Evolutionary conservation across 148 eudicot genomes (phyloP), one percentile per base, ranked within the genome.

Genomic region (Pharnaceum exiguum): DNA sequence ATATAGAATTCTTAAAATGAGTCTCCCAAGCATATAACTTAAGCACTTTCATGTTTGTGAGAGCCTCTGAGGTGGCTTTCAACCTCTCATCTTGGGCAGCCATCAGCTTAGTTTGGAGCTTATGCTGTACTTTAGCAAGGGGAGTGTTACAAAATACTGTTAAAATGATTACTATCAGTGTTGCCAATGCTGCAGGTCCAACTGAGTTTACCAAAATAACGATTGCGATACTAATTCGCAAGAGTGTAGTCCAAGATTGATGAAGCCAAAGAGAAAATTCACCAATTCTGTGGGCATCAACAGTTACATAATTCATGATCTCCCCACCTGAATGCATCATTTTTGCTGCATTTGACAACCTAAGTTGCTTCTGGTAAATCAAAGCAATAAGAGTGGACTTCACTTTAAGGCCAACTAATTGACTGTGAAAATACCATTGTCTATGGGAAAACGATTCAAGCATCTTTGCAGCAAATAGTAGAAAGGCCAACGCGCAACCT

Each of bases 191-290:
- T 7, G 84, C 80, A 10, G 74, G 66, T 12, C 90, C 87, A 1
- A 81, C 80, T 15, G 76, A 58, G 5, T 61, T 71, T 48, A 61
- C 66, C 8, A 84, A 73, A 46, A 84, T 78, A 25, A 62, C 7
- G 32, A 82, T 64, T 22, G 83, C 84, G 6, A 85, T 47, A 43
- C 68, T 48, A 23, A 85, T 84, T 53, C 77, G 93, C 44, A 85
- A 60, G 51, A 60, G 72, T 3, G 87, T 79, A 1, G 85, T 85
- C 93, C 87, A 85, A 8, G 68, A 62, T 32, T 75, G 93, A 57
- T 85, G 93, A 48, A 82, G 72, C 81, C 85, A 82, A 40, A 67
- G 76, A 21, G 94, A 83, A 40, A 86, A 82, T 51, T 86, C 89
- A 23, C 86, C 94, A 22, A 85, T 77, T 19, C 93, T 51, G 37